These are phyloP conservation scores for Fusarium verticillioides DNA, from an alignment of 2,329 filamentous ascomycete genomes.

Conservation along the genomic window DNA sequence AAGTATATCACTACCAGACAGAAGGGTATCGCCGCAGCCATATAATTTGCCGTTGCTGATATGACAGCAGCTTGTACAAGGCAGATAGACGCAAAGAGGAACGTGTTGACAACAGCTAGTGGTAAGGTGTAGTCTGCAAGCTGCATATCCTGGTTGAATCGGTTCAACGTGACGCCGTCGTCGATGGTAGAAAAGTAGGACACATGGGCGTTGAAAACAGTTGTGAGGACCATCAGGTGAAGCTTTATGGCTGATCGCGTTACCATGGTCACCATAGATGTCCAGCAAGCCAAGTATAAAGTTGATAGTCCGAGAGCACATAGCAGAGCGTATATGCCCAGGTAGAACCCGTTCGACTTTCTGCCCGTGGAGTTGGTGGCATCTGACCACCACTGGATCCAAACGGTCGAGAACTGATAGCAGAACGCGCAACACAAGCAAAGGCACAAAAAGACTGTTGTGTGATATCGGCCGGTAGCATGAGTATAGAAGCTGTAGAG, in stretches of 20 bases:
- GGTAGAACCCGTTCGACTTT: background rate
- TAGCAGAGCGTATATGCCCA: background rate
- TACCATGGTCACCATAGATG: background rate
- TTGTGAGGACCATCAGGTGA: background rate
- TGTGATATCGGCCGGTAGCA: background rate
- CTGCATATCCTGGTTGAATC: background rate
- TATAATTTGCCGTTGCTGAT: background rate
- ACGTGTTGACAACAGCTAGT: background rate
- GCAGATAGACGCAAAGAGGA: background rate
- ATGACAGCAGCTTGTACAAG: background rate
- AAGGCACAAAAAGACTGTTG: background rate
- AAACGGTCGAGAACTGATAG: background rate
- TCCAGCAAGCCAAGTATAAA: background rate
- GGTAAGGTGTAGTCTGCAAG: background rate
- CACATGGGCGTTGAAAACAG: background rate
- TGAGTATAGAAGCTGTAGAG: background rate
- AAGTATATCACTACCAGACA: background rate
- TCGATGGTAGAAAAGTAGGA: background rate
- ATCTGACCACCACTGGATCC: background rate
- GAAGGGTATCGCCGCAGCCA: background rate
- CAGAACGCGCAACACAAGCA: background rate
- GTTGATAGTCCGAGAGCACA: background rate
- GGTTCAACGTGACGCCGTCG: background rate
- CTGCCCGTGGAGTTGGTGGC: background rate
- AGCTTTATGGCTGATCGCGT: background rate